Percentiles rank a stretch among this genome's conserved stretches.
Evolutionary conservation across 2,329 filamentous ascomycete genomes (phyloP).

Genomic region (Pseudogymnoascus sp.): DNA sequence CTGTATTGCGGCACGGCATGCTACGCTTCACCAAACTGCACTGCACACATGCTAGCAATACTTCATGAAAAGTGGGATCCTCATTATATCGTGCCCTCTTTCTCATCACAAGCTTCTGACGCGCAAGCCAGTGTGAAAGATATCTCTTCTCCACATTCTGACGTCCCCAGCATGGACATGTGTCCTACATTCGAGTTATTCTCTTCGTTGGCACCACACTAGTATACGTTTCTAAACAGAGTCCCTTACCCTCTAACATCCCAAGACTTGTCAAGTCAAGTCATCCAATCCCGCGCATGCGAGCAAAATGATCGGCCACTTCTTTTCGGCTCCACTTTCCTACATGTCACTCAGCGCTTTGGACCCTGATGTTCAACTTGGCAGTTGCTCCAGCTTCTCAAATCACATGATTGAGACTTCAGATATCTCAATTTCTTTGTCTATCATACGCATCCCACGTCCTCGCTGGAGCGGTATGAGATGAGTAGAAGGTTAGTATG

Average conservation of each 20-base stretch:
- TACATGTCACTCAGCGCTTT: background rate
- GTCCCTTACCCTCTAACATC: background rate
- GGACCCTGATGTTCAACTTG: background rate
- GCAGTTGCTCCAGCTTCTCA: background rate
- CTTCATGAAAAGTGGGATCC: background rate
- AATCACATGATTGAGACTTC: background rate
- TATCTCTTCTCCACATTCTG: background rate
- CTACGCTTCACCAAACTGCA: background rate
- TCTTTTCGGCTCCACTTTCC: conserved; percentile 3
- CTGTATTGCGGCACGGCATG: background rate
- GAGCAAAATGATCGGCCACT: background rate
- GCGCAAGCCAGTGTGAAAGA: background rate
- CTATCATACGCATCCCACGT: background rate
- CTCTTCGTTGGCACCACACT: background rate
- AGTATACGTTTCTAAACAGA: background rate
- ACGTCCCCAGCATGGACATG: background rate
- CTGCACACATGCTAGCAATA: background rate
- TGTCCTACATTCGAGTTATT: no score
- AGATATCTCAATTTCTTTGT: background rate
- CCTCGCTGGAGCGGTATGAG: background rate
- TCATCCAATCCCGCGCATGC: background rate
- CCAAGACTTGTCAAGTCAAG: background rate
- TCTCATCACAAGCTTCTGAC: background rate
- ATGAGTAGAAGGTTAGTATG: background rate
- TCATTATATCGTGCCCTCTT: background rate